Base-by-base conservation (phyloP, 805 yeast species). In the Sugiyamaella boreocaroliniensis region DNA sequence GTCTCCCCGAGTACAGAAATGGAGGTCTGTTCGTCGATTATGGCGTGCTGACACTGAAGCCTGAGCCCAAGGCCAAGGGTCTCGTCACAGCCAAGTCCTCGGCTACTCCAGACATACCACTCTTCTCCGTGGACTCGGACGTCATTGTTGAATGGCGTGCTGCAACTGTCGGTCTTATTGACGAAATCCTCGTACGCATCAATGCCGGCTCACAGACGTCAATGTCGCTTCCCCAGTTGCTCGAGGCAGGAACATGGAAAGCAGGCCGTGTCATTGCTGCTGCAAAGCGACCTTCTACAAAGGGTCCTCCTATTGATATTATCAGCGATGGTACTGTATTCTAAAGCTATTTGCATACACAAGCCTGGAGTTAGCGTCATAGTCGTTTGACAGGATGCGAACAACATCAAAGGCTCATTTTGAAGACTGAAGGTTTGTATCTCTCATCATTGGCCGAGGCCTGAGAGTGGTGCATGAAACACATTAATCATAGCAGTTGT, bases 201-300 rank as follows among this genome's bases (percentile, higher is more conserved):
- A 82, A 82, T 57, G 68, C 73, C 29, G 69, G 71, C 49, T 61
- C 81, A 48, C 54, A 59, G 9, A 66, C 57, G 49, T 40, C 47
- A 4, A 61, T 82, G 45, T 57, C 64, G 8, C 64, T 82, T 43
- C 82, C 86, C 1, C 86, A 82, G 62, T 61, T 82, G 52, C 77
- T 82, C 46, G 87, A 82, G 58, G 86, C 86, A 2, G 87, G 87
- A 0, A 75, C 81, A 29, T 82, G 87, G 87, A 78, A 76, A 56
- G 77, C 83, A 1, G 87, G 87, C 1, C 70, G 87, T 54, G 76
- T 76, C 49, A 77, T 80, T 50, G 86, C 87, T 1, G 76, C 76
- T 9, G 61, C 68, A 52, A 58, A 71, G 54, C 72, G 87, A 58
- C 75, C 78, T 7, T 59, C 61, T 14, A 72, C 76, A 0, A 76